A percentile compares a stretch with the other conserved stretches of the same genome.
Conservation (phyloP, 192 early-diverging fungal genomes). For the Podila horticola region DNA sequence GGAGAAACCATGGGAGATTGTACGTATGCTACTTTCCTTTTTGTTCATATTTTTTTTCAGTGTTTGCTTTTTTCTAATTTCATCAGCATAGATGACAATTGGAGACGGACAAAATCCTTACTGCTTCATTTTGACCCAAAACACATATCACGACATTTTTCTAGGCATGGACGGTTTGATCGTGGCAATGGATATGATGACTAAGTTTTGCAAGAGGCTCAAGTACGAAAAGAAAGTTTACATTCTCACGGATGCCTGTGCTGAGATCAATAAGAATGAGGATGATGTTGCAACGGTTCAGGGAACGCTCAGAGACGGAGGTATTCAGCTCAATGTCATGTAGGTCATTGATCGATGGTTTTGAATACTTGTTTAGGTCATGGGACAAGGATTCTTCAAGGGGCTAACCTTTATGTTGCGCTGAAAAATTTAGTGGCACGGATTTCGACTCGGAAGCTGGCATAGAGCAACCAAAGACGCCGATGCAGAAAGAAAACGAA, state of each 20-base stretch:
- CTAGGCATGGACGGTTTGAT: conserved; percentile 75
- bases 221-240: conserved; percentile 77
- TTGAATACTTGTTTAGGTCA: background rate
- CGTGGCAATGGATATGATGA: conserved; percentile 64
- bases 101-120: background rate
- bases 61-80: background rate
- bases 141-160: background rate
- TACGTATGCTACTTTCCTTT: conserved; percentile 29
- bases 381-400: no score
- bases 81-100: background rate
- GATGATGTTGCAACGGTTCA: conserved; percentile 52
- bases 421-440: conserved; percentile 44
- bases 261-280: conserved; percentile 59
- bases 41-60: no score
- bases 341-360: conserved; percentile 33
- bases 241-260: conserved; percentile 70
- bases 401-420: background rate
- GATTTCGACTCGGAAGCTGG: conserved; percentile 51
- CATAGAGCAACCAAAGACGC: conserved; percentile 3
- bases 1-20: conserved; percentile 64
- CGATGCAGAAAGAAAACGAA: conserved; percentile 59
- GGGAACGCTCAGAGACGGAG: conserved; percentile 24
- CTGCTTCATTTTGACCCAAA: background rate
- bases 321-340: conserved; percentile 62
- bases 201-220: conserved; percentile 61